phyloP scores from a whole-genome alignment of 1,139 yeast genomes.

The Torulaspora pretoriensis region DNA sequence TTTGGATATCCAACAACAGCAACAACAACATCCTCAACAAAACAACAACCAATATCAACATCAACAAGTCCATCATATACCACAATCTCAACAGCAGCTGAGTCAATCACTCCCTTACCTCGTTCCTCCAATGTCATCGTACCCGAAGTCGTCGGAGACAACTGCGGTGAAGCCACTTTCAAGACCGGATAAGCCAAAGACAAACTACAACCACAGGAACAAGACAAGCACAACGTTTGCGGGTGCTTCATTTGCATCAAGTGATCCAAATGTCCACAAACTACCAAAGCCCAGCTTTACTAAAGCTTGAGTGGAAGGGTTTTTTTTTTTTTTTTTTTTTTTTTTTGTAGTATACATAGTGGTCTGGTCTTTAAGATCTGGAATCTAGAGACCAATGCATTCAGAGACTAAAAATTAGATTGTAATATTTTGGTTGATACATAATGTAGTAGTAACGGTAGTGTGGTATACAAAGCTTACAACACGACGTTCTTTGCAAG shows the following conservation, averaged over 20 bases:
- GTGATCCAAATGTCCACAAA: conserved; percentile 29
- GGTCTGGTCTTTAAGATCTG: conserved; percentile 7
- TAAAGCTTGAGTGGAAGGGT: conserved; percentile 13
- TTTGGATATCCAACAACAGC: conserved; percentile 15
- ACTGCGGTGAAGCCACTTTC: conserved; percentile 5
- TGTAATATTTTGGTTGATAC: conserved; percentile 4
- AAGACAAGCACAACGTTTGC: conserved; percentile 24
- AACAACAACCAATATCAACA: conserved; percentile 7
- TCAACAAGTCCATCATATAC: conserved; percentile 10
- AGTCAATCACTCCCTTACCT: conserved; percentile 1
- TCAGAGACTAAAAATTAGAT: conserved; percentile 4
- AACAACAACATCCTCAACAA: conserved; percentile 10
- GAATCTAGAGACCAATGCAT: conserved; percentile 5
- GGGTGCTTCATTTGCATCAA: conserved; percentile 37
- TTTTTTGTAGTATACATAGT: conserved; percentile 5
- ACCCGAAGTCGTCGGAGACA: not conserved
- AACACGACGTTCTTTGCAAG: conserved; percentile 84
- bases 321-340: conserved; percentile 10
- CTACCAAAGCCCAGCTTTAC: conserved; percentile 32
- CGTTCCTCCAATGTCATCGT: conserved; percentile 6
- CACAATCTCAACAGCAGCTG: conserved; percentile 3
- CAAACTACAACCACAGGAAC: conserved; percentile 7
- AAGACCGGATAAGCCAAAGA: conserved; percentile 3
- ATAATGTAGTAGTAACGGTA: conserved; percentile 1
- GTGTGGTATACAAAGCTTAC: conserved; percentile 34